phyloP scores from a whole-genome alignment of 352 stramenopile genomes.

The Phytophthora podocarpi region DNA sequence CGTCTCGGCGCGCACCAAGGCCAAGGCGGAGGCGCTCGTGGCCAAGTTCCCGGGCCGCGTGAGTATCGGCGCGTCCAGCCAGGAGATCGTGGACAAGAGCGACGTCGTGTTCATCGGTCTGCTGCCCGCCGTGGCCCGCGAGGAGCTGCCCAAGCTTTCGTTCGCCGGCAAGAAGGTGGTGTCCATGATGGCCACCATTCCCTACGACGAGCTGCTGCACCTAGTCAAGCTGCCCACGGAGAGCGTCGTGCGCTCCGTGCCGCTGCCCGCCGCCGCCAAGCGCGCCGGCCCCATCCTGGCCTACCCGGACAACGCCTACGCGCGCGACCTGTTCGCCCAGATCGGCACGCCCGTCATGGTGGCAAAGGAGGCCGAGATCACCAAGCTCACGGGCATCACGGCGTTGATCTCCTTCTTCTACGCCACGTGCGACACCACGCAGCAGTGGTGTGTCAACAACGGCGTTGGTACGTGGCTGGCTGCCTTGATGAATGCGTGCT shows the following conservation, averaged over 20 bases:
- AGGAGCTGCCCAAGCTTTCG: conserved; percentile 73
- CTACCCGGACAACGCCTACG: conserved; percentile 72
- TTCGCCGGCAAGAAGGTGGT: conserved; percentile 76
- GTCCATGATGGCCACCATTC: conserved; percentile 91
- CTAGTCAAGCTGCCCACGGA: conserved; percentile 72
- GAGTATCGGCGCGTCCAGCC: conserved; percentile 68
- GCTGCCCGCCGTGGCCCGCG: conserved; percentile 68
- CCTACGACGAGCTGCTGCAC: conserved; percentile 79
- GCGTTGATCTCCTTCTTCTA: conserved; percentile 90
- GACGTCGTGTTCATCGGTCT: conserved; percentile 86
- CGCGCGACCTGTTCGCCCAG: conserved; percentile 72
- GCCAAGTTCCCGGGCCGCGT: conserved; percentile 72
- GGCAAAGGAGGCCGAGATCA: conserved; percentile 77
- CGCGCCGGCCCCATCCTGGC: conserved; percentile 81
- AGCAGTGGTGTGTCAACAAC: conserved; percentile 89
- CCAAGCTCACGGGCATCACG: conserved; percentile 84
- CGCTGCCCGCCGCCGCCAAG: conserved; percentile 74
- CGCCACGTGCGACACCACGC: conserved; percentile 79
- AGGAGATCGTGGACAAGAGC: conserved; percentile 84
- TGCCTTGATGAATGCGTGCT: too few relatives aligned
- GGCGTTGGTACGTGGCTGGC: conserved; percentile 67
- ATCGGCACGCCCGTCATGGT: conserved; percentile 89
- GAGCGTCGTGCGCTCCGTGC: conserved; percentile 82
- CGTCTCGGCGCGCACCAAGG: conserved; percentile 73
- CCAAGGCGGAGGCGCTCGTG: conserved; percentile 78